phyloP scores from a whole-genome alignment of 768 basidiomycete species.

The Polyporus arcularius region DNA sequence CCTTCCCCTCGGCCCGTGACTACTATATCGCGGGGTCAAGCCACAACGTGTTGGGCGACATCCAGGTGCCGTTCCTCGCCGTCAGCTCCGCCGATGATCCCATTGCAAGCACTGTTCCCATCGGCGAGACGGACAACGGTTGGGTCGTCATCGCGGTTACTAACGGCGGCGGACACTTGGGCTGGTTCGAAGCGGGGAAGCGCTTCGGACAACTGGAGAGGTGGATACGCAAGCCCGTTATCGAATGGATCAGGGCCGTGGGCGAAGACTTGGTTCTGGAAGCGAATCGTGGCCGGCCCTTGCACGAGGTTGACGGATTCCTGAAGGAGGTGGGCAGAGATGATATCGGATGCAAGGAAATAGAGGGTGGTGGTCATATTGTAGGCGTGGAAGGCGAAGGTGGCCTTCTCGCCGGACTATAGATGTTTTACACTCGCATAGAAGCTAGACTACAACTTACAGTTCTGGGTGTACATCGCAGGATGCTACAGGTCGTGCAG shows the following conservation, averaged over 20 bases:
- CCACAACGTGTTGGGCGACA: constrained; percentile 55
- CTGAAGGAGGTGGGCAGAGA: constrained; percentile 58
- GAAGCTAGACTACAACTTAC: constrained; percentile 15
- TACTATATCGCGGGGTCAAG: constrained; percentile 60
- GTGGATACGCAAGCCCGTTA: constrained; percentile 71
- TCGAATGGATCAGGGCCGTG: constrained; percentile 68
- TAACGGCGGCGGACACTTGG: constrained; percentile 71
- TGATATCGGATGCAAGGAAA: constrained; percentile 57
- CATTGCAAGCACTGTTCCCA: constrained; percentile 63
- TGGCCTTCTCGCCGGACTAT: constrained; percentile 65
- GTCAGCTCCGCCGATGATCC: constrained; percentile 81
- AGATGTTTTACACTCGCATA: constrained; percentile 22
- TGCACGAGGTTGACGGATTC: constrained; percentile 60
- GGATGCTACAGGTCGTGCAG: constrained; percentile 7
- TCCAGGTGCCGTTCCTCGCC: constrained; percentile 74
- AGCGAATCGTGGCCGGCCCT: constrained; percentile 29
- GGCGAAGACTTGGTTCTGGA: constrained; percentile 52
- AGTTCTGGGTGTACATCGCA: background rate
- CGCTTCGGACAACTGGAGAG: constrained; percentile 34
- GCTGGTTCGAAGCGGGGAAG: constrained; percentile 65
- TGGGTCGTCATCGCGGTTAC: constrained; percentile 65
- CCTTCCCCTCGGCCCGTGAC: constrained; percentile 44
- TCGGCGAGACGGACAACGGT: constrained; percentile 52
- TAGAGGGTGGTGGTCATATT: constrained; percentile 54
- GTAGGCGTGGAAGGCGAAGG: constrained; percentile 53